These are phyloP conservation scores for Curvularia lunata DNA, from an alignment of 2,329 filamentous ascomycete genomes.

Conservation along the genomic window DNA sequence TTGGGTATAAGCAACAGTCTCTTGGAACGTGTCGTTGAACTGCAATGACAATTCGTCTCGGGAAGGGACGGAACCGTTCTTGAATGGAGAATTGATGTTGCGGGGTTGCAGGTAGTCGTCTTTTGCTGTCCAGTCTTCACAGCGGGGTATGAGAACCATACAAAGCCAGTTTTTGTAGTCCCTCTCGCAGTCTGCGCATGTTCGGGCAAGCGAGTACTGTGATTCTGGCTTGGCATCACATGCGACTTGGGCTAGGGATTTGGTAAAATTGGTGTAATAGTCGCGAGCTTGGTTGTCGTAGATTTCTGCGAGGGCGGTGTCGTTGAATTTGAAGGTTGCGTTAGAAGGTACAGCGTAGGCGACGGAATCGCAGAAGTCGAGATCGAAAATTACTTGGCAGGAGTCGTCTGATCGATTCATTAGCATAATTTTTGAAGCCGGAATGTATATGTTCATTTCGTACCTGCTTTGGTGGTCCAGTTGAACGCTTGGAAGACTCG, in stretches of 20 bases:
- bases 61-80: slow-evolving; percentile 64
- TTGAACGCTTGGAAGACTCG: slow-evolving; percentile 72
- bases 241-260: slow-evolving; percentile 80
- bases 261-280: slow-evolving; percentile 79
- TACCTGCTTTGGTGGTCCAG: slow-evolving; percentile 82
- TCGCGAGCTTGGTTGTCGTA: slow-evolving; percentile 78
- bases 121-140: slow-evolving; percentile 75
- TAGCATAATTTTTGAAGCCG: slow-evolving; percentile 9
- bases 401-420: slow-evolving; percentile 65
- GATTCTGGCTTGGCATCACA: slow-evolving; percentile 78
- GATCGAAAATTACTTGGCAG: slow-evolving; percentile 83
- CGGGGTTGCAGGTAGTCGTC: slow-evolving; percentile 65
- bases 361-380: slow-evolving; percentile 87
- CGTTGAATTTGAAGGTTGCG: slow-evolving; percentile 64
- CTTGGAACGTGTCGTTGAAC: slow-evolving; percentile 33
- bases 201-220: slow-evolving; percentile 79
- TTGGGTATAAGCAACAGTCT: slow-evolving; percentile 55
- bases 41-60: slow-evolving; percentile 20
- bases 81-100: slow-evolving; percentile 72
- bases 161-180: slow-evolving; percentile 97
- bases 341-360: slow-evolving; percentile 93
- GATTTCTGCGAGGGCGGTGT: slow-evolving; percentile 66
- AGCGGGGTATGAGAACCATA: slow-evolving; percentile 88
- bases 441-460: slow-evolving; percentile 30
- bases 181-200: slow-evolving; percentile 74